phyloP scores from a whole-genome alignment of 768 basidiomycete genomes.

The Calocera viscosa region DNA sequence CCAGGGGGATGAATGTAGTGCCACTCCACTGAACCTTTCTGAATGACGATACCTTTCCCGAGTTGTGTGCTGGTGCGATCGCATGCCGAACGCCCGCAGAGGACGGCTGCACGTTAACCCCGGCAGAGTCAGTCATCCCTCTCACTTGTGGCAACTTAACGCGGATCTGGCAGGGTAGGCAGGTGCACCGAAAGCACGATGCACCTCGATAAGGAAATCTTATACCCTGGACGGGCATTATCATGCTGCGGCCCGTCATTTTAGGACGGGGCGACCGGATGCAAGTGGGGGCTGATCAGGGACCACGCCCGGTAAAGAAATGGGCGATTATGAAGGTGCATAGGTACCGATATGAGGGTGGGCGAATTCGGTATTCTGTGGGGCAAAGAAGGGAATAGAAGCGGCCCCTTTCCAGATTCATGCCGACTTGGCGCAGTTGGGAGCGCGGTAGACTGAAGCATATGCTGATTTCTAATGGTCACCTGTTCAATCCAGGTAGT shows the following conservation, averaged over 20 bases:
- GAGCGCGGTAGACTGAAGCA: constrained; percentile 9
- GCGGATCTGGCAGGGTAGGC: not conserved
- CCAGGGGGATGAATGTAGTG: not conserved
- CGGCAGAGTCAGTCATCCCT: no score
- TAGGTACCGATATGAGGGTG: no score
- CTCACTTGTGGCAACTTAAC: no score
- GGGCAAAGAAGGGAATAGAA: no score
- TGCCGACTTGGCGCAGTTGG: constrained; percentile 7
- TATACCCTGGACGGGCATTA: not conserved
- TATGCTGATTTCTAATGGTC: not conserved
- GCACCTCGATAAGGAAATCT: not conserved
- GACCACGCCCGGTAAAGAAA: not conserved
- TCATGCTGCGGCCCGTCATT: not conserved
- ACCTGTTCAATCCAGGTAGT: constrained; percentile 9
- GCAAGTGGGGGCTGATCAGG: not conserved
- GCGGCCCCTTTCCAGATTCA: not conserved
- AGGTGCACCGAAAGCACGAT: not conserved
- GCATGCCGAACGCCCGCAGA: no score
- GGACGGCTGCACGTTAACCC: no score
- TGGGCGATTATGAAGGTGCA: no score
- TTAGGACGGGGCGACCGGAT: not conserved
- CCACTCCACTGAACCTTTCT: not conserved
- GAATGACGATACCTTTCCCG: not conserved
- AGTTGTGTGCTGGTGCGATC: not conserved
- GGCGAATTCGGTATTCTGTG: no score